A percentile compares a stretch with the other conserved stretches of the same genome.
phyloP scores from a whole-genome alignment of 768 basidiomycete genomes.

The Dendrothele bispora region DNA sequence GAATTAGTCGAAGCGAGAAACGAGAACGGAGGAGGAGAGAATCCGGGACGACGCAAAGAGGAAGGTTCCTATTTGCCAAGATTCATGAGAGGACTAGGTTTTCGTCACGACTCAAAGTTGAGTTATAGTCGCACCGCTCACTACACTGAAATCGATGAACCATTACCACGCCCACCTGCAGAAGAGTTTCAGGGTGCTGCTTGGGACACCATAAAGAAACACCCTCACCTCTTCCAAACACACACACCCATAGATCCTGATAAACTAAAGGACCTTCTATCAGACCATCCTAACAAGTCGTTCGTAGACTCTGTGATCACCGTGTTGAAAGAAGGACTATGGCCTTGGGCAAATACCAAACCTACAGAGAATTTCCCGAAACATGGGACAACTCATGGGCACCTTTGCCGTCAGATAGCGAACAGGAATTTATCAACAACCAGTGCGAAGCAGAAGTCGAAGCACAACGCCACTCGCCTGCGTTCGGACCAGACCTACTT shows the following conservation, averaged over 20 bases:
- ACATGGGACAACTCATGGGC: slow-evolving; percentile 10
- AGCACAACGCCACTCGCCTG: slow-evolving; percentile 16
- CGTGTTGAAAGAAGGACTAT: slow-evolving; percentile 27
- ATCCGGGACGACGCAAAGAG: no score
- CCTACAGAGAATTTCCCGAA: slow-evolving; percentile 1
- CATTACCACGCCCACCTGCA: neutral
- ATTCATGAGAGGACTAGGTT: neutral
- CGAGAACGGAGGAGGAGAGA: no score
- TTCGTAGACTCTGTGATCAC: slow-evolving; percentile 24
- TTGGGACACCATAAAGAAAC: neutral
- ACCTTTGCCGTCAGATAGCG: neutral
- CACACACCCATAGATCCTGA: slow-evolving; percentile 20
- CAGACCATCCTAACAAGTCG: slow-evolving; percentile 25
- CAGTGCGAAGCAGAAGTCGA: slow-evolving; percentile 16
- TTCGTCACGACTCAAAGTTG: neutral
- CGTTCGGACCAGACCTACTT: no score
- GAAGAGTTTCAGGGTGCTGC: neutral
- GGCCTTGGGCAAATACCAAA: slow-evolving; percentile 26
- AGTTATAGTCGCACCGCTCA: neutral
- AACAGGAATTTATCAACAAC: slow-evolving; percentile 13
- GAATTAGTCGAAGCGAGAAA: no score
- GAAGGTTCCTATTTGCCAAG: neutral
- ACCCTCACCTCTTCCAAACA: neutral
- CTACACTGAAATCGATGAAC: neutral
- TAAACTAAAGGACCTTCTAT: slow-evolving; percentile 16